Evolutionary conservation across 1,284 basidiomycete genomes (phyloP).

Genomic region (Ganoderma resinaceum): DNA sequence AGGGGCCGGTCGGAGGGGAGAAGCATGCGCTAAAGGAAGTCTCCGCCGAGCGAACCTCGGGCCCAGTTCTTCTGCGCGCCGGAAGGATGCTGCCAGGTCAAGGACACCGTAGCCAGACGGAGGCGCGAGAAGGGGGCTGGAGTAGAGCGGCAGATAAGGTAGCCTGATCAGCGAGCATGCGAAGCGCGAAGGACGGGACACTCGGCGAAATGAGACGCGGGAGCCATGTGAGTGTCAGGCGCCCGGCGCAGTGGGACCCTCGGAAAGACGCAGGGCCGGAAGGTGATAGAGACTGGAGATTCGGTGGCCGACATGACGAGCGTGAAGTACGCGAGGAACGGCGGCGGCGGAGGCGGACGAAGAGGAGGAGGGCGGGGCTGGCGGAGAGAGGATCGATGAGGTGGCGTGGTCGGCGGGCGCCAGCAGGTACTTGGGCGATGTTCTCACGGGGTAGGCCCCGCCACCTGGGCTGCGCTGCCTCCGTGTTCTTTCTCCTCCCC

Average conservation of each 20-base stretch:
- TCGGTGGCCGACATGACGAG: neutral
- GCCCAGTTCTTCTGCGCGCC: conserved; percentile 15
- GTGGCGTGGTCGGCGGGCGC: conserved; percentile 20
- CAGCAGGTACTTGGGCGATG: conserved; percentile 15
- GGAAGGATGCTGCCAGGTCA: conserved; percentile 9
- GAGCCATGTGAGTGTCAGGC: conserved; percentile 18
- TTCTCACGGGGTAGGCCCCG: conserved; percentile 36
- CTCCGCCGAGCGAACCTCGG: conserved; percentile 26
- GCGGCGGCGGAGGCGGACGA: neutral
- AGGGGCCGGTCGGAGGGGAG: conserved; percentile 14
- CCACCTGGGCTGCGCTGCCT: conserved; percentile 35
- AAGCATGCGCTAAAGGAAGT: conserved; percentile 12
- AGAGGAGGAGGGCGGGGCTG: neutral
- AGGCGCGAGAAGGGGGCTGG: neutral
- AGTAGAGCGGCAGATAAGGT: conserved; percentile 14
- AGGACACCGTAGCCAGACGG: conserved; percentile 2
- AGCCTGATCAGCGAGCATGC: conserved; percentile 15
- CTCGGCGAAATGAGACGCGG: conserved; percentile 13
- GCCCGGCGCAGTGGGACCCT: conserved; percentile 13
- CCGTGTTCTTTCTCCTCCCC: conserved; percentile 42
- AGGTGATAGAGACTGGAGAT: neutral
- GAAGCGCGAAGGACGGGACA: conserved; percentile 18
- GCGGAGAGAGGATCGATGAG: conserved; percentile 30
- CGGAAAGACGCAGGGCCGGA: conserved; percentile 3
- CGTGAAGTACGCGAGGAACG: neutral